These are phyloP conservation scores for Canariomyces notabilis DNA, from an alignment of 2,329 filamentous ascomycete genomes.

Conservation along the genomic window DNA sequence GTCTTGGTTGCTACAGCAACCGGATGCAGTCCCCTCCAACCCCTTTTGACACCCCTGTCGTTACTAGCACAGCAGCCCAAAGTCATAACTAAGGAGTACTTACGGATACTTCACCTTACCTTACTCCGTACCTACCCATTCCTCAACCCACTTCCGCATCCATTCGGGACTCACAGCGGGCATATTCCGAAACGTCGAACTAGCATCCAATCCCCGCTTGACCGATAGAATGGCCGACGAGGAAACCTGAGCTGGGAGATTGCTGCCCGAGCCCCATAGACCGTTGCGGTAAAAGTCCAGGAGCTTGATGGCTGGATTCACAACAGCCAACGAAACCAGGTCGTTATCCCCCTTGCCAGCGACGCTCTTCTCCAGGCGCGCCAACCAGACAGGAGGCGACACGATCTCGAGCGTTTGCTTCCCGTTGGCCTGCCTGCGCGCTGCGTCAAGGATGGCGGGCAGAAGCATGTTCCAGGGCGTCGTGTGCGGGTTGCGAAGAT, in stretches of 20 bases:
- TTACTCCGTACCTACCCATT: background rate
- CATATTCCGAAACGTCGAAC: background rate
- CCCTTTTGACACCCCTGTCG: too few species aligned
- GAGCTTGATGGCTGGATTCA: constrained; percentile 1
- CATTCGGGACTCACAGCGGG: background rate
- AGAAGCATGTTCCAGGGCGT: background rate
- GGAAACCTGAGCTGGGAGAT: background rate
- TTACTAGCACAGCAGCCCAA: too few species aligned
- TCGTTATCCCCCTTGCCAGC: background rate
- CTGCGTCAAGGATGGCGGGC: background rate
- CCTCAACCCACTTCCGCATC: constrained; percentile 5
- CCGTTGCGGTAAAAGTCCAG: constrained; percentile 1
- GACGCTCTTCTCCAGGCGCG: background rate
- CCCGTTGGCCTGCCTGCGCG: too few species aligned
- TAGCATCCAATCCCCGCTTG: background rate
- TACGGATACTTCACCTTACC: too few species aligned
- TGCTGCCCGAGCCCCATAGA: background rate
- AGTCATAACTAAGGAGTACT: too few species aligned
- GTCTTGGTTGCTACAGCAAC: too few species aligned
- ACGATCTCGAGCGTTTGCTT: background rate
- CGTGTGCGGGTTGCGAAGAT: constrained; percentile 1
- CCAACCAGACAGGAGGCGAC: background rate
- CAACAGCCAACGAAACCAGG: background rate
- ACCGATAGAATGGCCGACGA: background rate
- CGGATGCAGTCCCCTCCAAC: too few species aligned